phyloP scores from a whole-genome alignment of 306 rosid species.

The Geum urbanum region DNA sequence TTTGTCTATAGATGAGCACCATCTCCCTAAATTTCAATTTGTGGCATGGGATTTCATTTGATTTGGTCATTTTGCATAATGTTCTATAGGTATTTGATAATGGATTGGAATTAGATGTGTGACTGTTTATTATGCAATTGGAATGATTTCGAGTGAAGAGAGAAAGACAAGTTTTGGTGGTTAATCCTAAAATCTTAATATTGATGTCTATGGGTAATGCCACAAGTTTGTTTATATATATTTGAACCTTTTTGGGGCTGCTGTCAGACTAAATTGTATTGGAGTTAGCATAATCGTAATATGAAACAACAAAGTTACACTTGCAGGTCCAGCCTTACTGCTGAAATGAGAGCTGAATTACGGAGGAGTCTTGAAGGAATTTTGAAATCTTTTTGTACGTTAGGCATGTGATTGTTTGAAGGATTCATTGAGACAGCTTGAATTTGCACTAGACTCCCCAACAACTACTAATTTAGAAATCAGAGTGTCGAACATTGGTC shows the following conservation, averaged over 20 bases:
- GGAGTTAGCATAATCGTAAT: background rate
- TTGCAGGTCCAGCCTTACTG: conserved; percentile 47
- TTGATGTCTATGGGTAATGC: background rate
- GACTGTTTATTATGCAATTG: too few species aligned
- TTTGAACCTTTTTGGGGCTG: too few species aligned
- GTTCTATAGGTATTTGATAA: too few species aligned
- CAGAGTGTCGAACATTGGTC: conserved; percentile 39
- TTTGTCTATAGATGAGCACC: too few species aligned
- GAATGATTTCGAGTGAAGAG: too few species aligned
- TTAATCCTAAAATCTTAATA: too few species aligned
- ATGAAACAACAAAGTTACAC: conserved; percentile 9
- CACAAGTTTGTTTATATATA: background rate
- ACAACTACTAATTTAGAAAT: conserved; percentile 35
- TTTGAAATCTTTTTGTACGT: conserved; percentile 49
- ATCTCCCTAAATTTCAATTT: too few species aligned
- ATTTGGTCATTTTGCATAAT: too few species aligned
- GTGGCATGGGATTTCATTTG: too few species aligned
- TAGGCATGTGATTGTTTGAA: conserved; percentile 51
- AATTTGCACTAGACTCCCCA: conserved; percentile 35
- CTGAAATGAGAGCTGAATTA: conserved; percentile 44
- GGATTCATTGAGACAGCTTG: conserved; percentile 45
- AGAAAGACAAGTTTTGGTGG: too few species aligned
- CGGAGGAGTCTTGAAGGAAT: conserved; percentile 46
- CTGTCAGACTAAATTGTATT: too few species aligned
- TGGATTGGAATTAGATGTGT: too few species aligned